Percentiles rank a stretch among this genome's conserved stretches.
These are phyloP conservation scores for Chaetomium fimeti DNA, from an alignment of 495 filamentous ascomycete genomes.

Conservation along the genomic window DNA sequence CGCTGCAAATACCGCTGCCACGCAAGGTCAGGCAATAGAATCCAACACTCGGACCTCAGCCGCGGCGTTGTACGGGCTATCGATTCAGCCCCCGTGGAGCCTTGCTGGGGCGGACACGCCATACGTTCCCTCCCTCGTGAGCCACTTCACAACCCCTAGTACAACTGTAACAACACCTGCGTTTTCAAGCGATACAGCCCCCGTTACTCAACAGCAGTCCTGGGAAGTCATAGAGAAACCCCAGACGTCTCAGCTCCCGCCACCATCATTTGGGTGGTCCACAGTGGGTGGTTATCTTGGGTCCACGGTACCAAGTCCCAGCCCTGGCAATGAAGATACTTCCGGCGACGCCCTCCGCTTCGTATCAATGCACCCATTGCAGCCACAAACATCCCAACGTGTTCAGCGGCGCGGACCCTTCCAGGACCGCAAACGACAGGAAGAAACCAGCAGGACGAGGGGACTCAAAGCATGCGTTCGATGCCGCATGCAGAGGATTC, in stretches of 20 bases:
- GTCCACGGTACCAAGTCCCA: not conserved
- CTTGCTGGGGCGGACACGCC: not conserved
- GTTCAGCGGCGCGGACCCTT: constrained; percentile 13
- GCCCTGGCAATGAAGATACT: not conserved
- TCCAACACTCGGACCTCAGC: not conserved
- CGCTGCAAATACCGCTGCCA: not conserved
- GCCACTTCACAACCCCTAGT: not conserved
- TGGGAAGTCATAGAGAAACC: constrained; percentile 3
- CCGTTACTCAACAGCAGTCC: not conserved
- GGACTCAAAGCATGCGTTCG: constrained; percentile 26
- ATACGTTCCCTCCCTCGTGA: not conserved
- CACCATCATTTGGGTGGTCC: not conserved
- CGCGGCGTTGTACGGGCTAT: not conserved
- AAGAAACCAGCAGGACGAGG: constrained; percentile 24
- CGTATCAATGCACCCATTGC: not conserved
- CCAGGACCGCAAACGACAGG: constrained; percentile 12
- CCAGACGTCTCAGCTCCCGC: not conserved
- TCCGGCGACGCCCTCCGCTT: not conserved
- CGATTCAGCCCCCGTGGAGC: not conserved
- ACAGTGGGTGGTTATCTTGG: not conserved
- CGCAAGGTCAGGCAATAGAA: not conserved
- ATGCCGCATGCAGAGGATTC: constrained; percentile 30
- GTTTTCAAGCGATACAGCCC: no score
- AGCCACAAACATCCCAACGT: not conserved
- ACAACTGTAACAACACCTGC: not conserved